Evolutionary conservation across 495 filamentous ascomycete species (phyloP).

Genomic region (Hyaloscypha variabilis): DNA sequence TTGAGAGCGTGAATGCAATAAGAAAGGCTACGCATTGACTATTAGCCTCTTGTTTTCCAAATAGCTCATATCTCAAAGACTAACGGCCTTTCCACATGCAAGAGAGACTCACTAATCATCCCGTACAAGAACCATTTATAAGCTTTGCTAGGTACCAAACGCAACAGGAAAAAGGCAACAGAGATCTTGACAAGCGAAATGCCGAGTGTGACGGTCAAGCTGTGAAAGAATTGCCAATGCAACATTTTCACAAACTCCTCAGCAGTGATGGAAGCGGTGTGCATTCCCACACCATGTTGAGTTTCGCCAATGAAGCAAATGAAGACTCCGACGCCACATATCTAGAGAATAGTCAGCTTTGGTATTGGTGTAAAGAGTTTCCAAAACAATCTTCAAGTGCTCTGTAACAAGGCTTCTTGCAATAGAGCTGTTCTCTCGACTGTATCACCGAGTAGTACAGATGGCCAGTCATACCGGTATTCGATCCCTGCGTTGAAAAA

Average conservation of each 20-base stretch:
- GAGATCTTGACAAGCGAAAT: constrained; percentile 31
- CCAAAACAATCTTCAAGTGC: too few species aligned
- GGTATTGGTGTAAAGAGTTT: neutral
- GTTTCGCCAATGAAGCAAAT: constrained; percentile 30
- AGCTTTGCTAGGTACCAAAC: constrained; percentile 35
- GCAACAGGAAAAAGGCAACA: constrained; percentile 38
- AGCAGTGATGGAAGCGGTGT: constrained; percentile 34
- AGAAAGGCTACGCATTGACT: constrained; percentile 33
- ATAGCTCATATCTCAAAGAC: neutral
- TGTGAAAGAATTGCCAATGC: constrained; percentile 44
- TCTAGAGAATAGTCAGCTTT: constrained; percentile 1
- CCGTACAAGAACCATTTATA: constrained; percentile 36
- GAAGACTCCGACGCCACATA: constrained; percentile 17
- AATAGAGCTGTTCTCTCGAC: too few species aligned
- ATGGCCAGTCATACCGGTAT: neutral
- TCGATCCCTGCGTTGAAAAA: neutral
- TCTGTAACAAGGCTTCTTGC: too few species aligned
- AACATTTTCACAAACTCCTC: constrained; percentile 36
- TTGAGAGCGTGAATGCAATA: constrained; percentile 36
- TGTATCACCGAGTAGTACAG: too few species aligned
- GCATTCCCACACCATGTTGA: constrained; percentile 41
- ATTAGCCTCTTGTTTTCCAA: neutral
- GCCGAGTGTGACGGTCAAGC: constrained; percentile 31
- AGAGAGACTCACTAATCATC: constrained; percentile 22
- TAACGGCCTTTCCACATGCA: neutral